Conservation (phyloP, 306 rosid species). For the Cicer pinnatifidum region DNA sequence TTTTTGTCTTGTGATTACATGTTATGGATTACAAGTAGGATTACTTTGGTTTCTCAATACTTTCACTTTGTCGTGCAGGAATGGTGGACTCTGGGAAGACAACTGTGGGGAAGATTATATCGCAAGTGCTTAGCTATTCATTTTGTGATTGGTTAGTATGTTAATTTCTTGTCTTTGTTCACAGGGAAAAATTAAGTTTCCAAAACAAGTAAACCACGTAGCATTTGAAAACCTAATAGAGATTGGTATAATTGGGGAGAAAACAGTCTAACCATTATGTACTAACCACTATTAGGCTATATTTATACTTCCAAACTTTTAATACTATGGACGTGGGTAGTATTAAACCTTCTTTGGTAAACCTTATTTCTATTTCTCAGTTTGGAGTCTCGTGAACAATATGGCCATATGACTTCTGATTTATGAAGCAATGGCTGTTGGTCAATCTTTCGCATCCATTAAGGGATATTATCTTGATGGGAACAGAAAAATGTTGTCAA, state of each 20-base stretch:
- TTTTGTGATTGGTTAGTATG: conserved; percentile 79
- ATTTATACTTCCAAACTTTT: too few relatives aligned
- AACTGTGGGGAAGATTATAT: conserved; percentile 88
- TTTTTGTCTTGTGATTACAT: conserved; percentile 43
- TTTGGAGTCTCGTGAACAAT: not conserved
- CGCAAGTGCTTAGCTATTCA: conserved; percentile 75
- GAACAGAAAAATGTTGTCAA: conserved; percentile 81
- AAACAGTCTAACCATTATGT: not conserved
- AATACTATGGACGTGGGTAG: too few relatives aligned
- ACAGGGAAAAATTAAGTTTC: not conserved
- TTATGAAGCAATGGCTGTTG: conserved; percentile 74
- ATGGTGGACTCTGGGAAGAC: conserved; percentile 99
- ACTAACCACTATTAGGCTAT: too few relatives aligned
- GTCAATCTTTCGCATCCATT: conserved; percentile 80
- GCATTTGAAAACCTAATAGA: conserved; percentile 2
- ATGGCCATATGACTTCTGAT: conserved; percentile 30
- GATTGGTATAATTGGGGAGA: conserved; percentile 8
- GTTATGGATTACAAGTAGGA: conserved; percentile 27
- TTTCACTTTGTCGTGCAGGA: conserved; percentile 61
- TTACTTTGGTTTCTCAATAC: conserved; percentile 38
- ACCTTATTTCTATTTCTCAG: not conserved
- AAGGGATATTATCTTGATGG: conserved; percentile 85
- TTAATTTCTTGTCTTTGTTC: conserved; percentile 33
- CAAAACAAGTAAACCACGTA: not conserved
- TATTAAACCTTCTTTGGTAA: too few relatives aligned